Evolutionary conservation across 345 rosid species (phyloP), one percentile per base, ranked within the genome.

Genomic region (Aegle marmelos): DNA sequence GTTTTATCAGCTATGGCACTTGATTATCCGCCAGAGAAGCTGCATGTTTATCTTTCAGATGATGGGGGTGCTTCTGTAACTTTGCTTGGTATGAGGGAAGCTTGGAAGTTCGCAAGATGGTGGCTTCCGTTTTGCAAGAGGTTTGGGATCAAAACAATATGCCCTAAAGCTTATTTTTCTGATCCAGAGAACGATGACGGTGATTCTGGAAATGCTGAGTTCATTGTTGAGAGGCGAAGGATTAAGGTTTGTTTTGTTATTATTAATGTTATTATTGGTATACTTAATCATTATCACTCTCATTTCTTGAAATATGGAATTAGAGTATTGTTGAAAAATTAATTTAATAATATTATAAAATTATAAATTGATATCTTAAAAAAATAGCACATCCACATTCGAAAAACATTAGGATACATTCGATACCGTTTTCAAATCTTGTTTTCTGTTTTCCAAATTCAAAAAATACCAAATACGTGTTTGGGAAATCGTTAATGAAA

Each of bases 111-210:
- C 54, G 89, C 89, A 0, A 79, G 75, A 71, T 24, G 13, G 17
- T 90, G 93, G 93, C 72, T 88, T 57, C 90, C 91, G 11, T 90
- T 86, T 76, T 88, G 93, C 64, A 80, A 60, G 78, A 83, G 22
- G 79, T 80, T 60, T 11, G 77, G 68, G 54, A 54, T 82, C 73
- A 54, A 57, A 69, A 76, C 69, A 5, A 73, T 78, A 31, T 76
- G 85, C 61, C 88, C 88, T 1, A 59, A 80, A 61, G 86, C 75
- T 72, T 83, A 68, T 72, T 83, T 88, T 69, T 66, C 76, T 56
- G 39, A 16, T 22, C 58, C 31, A 19, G 87, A 83, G 22, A 68
- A 66, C 9, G 78, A 78, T n/a, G 31, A 0, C 11, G 25, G 13
- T 8, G 67, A 22, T 14, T 61, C 33, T 28, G 53, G 19, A 50